Base-by-base conservation (phyloP, 148 eudicot genomes). In the Suaeda aralocaspica region DNA sequence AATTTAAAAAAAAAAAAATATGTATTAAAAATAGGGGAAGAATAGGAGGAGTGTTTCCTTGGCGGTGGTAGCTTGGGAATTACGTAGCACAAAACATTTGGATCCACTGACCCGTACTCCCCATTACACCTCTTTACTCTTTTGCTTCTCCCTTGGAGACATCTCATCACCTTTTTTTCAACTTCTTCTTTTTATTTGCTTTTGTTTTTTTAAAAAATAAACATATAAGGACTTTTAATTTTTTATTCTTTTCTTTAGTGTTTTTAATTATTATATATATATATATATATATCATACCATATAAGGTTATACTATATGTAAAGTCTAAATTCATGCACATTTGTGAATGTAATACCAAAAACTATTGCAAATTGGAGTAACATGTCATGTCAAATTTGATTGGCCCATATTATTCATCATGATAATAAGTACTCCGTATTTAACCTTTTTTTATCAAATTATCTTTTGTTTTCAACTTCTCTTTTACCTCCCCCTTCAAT, bases 61-160 rank as follows among this genome's bases (percentile, higher is more conserved):
- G 77, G 73, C 74, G 81, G 77, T 69, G 78, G 77, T 69, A 74
- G 74, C 81, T 69, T 78, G 74, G 74, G 81, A 78, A 73, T 44
- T 64, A 46, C 70, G 8, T n/a, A n/a, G n/a, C n/a, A n/a, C n/a
- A 67, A 53, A 72, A 73, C 81, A 68, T n/a, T 55, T 45, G 68
- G 53, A 70, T 69, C 59, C 21, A 31, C n/a, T 62, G 77, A 72
- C 49, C 71, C 76, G 60, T 58, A 45, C 30, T 65, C 79, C 79
- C 74, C 74, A 69, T 69, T 51, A 50, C 60, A 42, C 4, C 8
- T 41, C 74, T 76, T 49, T 70, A 69, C 70, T 75, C 64, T 74
- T 9, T 75, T 75, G 79, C 69, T 76, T 42, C 79, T 69, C 3
- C 65, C 70, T 64, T 55, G 72, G 74, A 53, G 49, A 70, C 70